Evolutionary conservation across 2,329 filamentous ascomycete genomes (phyloP), one percentile per base, ranked within the genome.

Genomic region (Epicoccum nigrum): DNA sequence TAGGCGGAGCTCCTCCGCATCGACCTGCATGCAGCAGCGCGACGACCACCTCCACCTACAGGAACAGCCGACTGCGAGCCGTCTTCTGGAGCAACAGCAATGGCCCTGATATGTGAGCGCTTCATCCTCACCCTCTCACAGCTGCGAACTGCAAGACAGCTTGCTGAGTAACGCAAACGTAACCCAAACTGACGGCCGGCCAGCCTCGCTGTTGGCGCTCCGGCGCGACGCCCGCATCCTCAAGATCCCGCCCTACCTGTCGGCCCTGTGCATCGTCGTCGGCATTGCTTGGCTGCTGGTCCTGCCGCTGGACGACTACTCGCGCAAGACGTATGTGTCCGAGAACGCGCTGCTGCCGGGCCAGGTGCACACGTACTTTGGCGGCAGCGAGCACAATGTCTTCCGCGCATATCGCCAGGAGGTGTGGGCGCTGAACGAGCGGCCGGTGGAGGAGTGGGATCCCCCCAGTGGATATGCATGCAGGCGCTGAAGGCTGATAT

Each of bases 351-450:
- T 99, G 27, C 80, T 99, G 12, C 94, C 94, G 0, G 94, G 92
- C 2, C 94, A 99, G 74, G 94, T 97, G 7, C 93, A 97, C 76
- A 96, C 94, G 1, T 99, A 99, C 75, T 99, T 99, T 70, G 87
- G 90, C 6, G 94, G 94, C 15, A 96, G 91, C 73, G 94, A 99
- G 71, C 92, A 97, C 77, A 89, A 97, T 73, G 85, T 97, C 59
- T 92, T 97, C 68, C 84, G 92, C 38, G 94, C 91, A 7, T 97
- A 95, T 73, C 86, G 88, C 67, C 86, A 90, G 68, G 94, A 97
- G 76, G 80, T 96, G 42, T 85, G 89, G 61, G 80, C 76, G 7
- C 68, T 92, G 53, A 80, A 77, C 65, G 68, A 77, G 54, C 64
- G 69, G 62, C 51, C 72, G 13, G 51, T 67, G 46, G 65, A 71